Conservation (phyloP, 2,329 filamentous ascomycete species). For the Aspergillus proliferans region DNA sequence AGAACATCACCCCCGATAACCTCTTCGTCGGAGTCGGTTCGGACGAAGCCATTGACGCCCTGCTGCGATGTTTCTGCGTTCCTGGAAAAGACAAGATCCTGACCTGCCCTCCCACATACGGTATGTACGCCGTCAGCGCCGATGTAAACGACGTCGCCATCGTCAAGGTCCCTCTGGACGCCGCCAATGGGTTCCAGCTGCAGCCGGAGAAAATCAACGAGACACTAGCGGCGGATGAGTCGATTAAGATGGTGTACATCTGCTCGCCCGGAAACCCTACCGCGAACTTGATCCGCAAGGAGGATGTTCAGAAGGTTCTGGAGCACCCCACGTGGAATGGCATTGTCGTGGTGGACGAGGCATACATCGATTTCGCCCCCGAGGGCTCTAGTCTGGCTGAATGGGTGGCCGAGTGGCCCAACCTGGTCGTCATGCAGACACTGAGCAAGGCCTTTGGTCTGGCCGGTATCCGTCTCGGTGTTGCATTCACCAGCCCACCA, state of each 20-base stretch:
- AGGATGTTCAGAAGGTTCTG: constrained; percentile 66
- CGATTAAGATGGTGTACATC: constrained; percentile 83
- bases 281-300: constrained; percentile 68
- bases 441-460: constrained; percentile 97
- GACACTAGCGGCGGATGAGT: constrained; percentile 55
- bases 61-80: constrained; percentile 86
- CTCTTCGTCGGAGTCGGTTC: constrained; percentile 93
- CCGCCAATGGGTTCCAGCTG: constrained; percentile 65
- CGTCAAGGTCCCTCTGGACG: constrained; percentile 75
- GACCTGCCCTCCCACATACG: constrained; percentile 93
- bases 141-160: constrained; percentile 88
- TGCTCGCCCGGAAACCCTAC: constrained; percentile 96
- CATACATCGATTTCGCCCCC: constrained; percentile 90
- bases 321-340: constrained; percentile 93
- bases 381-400: constrained; percentile 76
- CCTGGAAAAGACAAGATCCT: constrained; percentile 85
- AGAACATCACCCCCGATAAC: constrained; percentile 69
- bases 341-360: constrained; percentile 86
- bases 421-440: constrained; percentile 96
- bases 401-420: constrained; percentile 88
- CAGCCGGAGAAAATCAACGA: constrained; percentile 63
- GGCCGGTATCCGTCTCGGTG: constrained; percentile 85
- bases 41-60: constrained; percentile 92
- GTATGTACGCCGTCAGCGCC: constrained; percentile 94
- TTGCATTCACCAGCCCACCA: constrained; percentile 68